These are phyloP conservation scores for Calocybe cyanea DNA, from an alignment of 768 basidiomycete genomes.

Conservation along the genomic window DNA sequence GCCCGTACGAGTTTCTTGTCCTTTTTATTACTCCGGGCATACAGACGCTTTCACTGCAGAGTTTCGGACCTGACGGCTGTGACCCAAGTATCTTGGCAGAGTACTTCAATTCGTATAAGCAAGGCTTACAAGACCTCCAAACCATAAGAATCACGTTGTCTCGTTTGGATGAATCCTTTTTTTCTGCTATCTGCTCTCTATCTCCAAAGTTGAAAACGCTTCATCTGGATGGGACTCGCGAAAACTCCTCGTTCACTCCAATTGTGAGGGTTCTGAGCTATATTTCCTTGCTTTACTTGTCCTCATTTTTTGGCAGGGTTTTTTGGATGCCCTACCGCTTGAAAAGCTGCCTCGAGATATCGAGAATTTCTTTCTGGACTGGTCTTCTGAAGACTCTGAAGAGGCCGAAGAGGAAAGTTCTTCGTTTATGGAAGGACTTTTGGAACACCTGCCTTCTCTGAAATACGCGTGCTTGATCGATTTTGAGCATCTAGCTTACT, in stretches of 20 bases:
- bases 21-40: background rate
- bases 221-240: background rate
- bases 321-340: background rate
- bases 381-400: background rate
- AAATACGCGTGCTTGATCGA: background rate
- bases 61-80: background rate
- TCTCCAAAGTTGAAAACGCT: background rate
- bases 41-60: background rate
- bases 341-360: background rate
- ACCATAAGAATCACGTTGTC: background rate
- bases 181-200: background rate
- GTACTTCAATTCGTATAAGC: background rate
- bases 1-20: slow-evolving; percentile 2
- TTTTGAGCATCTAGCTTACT: background rate
- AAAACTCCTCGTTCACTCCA: no score
- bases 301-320: background rate
- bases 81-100: background rate
- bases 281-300: no score
- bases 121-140: background rate
- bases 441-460: background rate
- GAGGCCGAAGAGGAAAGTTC: background rate
- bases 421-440: background rate
- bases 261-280: no score
- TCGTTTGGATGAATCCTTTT: background rate
- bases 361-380: background rate